Evolutionary conservation across 2,329 filamentous ascomycete genomes (phyloP), one percentile per base, ranked within the genome.

Genomic region (Trichoderma sp.): DNA sequence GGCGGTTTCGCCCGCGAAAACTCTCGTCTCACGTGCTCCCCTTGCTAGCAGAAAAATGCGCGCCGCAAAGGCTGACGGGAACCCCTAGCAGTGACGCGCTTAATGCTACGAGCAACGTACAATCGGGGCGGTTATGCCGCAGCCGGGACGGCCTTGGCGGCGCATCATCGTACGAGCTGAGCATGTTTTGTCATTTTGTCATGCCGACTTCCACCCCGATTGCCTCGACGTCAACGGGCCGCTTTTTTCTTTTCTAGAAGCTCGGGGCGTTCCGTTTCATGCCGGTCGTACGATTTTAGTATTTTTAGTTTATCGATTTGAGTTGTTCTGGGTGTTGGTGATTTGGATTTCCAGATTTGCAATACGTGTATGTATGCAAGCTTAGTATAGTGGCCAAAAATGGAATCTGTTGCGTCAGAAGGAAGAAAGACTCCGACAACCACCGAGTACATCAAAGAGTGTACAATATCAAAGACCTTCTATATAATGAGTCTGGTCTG

Each of bases 111-210:
- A 23, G 30, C 11, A 17, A 59, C 55, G 17, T n/a, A 32, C 17
- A 17, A 34, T n/a, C 55, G 28, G 32, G 43, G 43, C 63, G 63
- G 63, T 15, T 3, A 53, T 43, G 50, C 64, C 50, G 64, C 64
- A 57, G 64, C 64, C 47, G 30, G 43, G n/a, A 50, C 17, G 26
- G 47, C 36, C 32, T 36, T 55, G 47, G 64, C 63, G 32, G 9
- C 50, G 11, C 15, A 20, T 39, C n/a, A 69, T 62, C 67, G 20
- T 69, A 69, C 57, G 67, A 69, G 67, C 39, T 62, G 39, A 59
- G 39, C 58, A n/a, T 62, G 23, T 62, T 62, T 36, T 53, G 30
- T 32, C 30, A 32, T 32, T 32, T 32, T 23, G 28, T 26, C 11
- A 28, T 20, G 34, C 53, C 53, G 36, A 39, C 53, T 8, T 50